phyloP scores from a whole-genome alignment of 108 stramenopile genomes.

The Seminavis robusta region DNA sequence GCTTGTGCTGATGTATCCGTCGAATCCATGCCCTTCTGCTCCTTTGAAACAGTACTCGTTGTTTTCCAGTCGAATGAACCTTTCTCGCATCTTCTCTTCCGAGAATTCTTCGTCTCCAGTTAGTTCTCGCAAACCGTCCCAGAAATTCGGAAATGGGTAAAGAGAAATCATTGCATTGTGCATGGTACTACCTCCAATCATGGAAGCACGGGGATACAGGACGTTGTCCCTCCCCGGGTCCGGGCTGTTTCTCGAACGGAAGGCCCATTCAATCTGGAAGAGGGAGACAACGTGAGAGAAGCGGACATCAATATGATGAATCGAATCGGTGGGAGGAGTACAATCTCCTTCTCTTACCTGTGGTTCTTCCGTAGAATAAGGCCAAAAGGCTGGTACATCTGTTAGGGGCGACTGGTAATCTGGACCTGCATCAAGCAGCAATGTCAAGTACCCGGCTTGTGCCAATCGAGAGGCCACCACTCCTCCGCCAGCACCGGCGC shows the following conservation, averaged over 20 bases:
- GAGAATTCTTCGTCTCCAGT: constrained; percentile 1
- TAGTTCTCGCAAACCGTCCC: background rate
- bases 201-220: constrained; percentile 4
- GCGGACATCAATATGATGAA: background rate
- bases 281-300: background rate
- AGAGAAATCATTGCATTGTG: background rate
- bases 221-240: background rate
- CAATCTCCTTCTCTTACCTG: background rate
- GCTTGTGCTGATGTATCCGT: background rate
- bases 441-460: constrained; percentile 1
- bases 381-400: background rate
- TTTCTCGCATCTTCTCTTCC: background rate
- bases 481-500: constrained; percentile 71
- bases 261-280: background rate
- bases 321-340: background rate
- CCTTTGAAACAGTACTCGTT: background rate
- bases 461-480: constrained; percentile 61
- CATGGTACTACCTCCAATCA: background rate
- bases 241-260: background rate
- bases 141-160: background rate
- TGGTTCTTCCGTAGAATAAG: background rate
- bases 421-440: constrained; percentile 11
- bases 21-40: background rate
- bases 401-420: background rate
- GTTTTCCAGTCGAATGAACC: background rate